Evolutionary conservation across 176 grass and related monocot species (phyloP).

Genomic region (Saccharum spontaneum): DNA sequence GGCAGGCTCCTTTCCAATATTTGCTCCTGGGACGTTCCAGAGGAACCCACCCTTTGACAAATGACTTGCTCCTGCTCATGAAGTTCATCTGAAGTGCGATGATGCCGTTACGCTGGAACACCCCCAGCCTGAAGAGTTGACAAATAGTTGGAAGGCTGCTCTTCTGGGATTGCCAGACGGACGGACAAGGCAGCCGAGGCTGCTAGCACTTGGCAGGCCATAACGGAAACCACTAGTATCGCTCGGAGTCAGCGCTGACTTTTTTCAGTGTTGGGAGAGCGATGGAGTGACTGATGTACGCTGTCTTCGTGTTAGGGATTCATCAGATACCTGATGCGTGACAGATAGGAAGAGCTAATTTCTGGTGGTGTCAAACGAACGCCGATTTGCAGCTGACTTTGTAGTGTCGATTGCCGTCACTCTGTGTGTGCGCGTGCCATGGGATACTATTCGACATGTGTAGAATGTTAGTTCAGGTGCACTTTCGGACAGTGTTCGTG

Average conservation of each 20-base stretch:
- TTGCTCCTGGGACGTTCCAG: slow-evolving; percentile 63
- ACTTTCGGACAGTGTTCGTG: neutral
- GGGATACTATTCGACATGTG: neutral
- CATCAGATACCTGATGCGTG: slow-evolving; percentile 11
- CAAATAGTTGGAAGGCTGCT: neutral
- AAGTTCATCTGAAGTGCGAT: slow-evolving; percentile 13
- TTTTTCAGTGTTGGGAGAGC: slow-evolving; percentile 18
- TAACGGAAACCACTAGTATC: neutral
- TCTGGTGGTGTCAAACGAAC: slow-evolving; percentile 26
- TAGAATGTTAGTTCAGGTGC: neutral
- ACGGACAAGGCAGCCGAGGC: neutral
- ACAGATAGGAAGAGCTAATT: slow-evolving; percentile 25
- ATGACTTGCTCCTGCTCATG: slow-evolving; percentile 42
- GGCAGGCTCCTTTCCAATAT: slow-evolving; percentile 70
- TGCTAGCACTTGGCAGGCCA: neutral
- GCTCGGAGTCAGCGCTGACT: slow-evolving; percentile 7
- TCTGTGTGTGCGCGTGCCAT: neutral
- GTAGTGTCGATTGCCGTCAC: neutral
- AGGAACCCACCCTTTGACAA: slow-evolving; percentile 57
- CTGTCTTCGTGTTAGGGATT: slow-evolving; percentile 8
- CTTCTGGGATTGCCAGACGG: neutral
- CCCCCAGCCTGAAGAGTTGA: neutral
- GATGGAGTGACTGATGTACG: slow-evolving; percentile 14
- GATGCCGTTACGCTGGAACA: neutral
- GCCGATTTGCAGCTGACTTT: neutral